These are phyloP conservation scores for Globisporangium splendens DNA, from an alignment of 352 stramenopile genomes.

Conservation along the genomic window DNA sequence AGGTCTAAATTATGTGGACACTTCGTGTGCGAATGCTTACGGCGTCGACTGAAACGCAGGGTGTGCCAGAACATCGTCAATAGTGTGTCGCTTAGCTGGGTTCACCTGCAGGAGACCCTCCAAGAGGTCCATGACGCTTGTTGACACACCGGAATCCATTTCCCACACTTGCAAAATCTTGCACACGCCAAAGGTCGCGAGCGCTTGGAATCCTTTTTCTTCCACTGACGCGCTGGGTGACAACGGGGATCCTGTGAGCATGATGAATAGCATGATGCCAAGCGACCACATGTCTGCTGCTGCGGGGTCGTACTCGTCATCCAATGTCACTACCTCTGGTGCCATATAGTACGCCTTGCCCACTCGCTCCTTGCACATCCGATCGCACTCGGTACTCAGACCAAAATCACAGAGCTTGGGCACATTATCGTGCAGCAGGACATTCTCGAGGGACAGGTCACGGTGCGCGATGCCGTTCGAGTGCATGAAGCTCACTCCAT, in stretches of 20 bases:
- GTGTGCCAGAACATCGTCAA: conserved; percentile 16
- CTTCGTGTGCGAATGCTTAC: too few species aligned
- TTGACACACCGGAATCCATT: conserved; percentile 24
- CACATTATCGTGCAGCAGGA: conserved; percentile 28
- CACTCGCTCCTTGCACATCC: conserved; percentile 20
- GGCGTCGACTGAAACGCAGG: too few species aligned
- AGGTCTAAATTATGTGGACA: too few species aligned
- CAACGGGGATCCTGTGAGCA: conserved; percentile 53
- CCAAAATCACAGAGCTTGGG: conserved; percentile 65
- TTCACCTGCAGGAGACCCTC: conserved; percentile 28
- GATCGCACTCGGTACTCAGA: conserved; percentile 26
- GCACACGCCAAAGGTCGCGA: conserved; percentile 31
- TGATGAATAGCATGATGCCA: conserved; percentile 62
- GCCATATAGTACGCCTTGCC: conserved; percentile 60
- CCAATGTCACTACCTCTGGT: conserved; percentile 36
- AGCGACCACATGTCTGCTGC: conserved; percentile 70
- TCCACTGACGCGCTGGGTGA: conserved; percentile 21
- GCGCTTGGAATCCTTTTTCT: conserved; percentile 26
- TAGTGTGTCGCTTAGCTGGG: conserved; percentile 26
- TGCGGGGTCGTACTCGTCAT: conserved; percentile 32
- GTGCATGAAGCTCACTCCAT: conserved; percentile 34
- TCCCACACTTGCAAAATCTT: conserved; percentile 50
- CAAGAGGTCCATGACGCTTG: conserved; percentile 23
- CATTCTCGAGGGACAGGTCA: conserved; percentile 57
- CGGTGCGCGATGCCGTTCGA: conserved; percentile 43